Base-by-base conservation (phyloP, 345 rosid genomes). In the Eucalyptus coolabah region DNA sequence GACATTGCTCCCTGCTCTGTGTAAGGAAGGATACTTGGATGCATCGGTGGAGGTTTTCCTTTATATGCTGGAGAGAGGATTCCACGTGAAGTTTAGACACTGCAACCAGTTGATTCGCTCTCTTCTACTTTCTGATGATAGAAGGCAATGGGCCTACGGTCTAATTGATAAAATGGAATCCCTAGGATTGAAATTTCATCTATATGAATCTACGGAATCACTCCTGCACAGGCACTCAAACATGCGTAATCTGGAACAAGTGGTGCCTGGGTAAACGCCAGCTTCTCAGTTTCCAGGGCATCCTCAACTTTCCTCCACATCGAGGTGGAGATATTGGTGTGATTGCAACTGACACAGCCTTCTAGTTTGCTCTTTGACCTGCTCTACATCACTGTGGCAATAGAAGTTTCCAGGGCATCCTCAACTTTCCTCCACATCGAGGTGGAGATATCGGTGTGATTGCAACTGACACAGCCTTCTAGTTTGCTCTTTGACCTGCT, bases 1-100 rank as follows among this genome's bases (percentile, higher is more conserved):
- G 63, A 94, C 90, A 90, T 89, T 98, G 95, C 96, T 98, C 63
- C 60, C 91, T 86, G 89, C 92, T 88, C 93, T 97, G n/a, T 95
- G 95, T 90, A 91, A 80, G 88, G 91, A 90, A 89, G 91, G 94
- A 88, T 90, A 93, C 44, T 91, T 96, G 50, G 96, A 95, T 86
- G 88, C 90, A 80, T 97, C 99, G 9, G 65, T 93, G 42, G 94
- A 95, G 69, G 93, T 97, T 89, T 98, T 97, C 91, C 88, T 85
- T 40, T 96, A 98, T 94, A 93, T 98, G 77, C 90, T 97, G 89
- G 94, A 94, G 87, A 94, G 94, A 87, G 96, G 96, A 88, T 92
- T 92, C 90, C 91, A 89, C 80, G 91, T 98, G 92, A 93, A 19
- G 91, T 94, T 94, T 28, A 90, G 92, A 60, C 91, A 96, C 72